phyloP scores from a whole-genome alignment of 2,329 filamentous ascomycete species.

The Aureobasidium musti region DNA sequence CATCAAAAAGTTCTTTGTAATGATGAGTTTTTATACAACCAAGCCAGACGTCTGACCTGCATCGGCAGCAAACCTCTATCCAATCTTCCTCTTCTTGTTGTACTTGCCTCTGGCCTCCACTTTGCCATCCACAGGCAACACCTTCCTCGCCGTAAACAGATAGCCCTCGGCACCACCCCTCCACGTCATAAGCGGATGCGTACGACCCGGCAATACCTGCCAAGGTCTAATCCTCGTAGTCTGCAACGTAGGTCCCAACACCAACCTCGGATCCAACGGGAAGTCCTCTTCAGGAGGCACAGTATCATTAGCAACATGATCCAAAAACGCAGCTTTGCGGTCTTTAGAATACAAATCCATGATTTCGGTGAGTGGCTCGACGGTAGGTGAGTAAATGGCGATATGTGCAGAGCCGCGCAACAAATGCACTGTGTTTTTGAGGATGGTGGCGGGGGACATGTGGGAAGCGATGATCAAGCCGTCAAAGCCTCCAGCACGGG shows the following conservation, averaged over 20 bases:
- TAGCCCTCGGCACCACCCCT: constrained; percentile 87
- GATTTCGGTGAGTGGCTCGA: constrained; percentile 76
- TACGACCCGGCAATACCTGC: constrained; percentile 89
- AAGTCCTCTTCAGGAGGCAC: constrained; percentile 66
- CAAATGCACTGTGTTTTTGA: constrained; percentile 75
- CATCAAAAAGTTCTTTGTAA: too few relatives aligned
- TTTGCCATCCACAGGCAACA: constrained; percentile 61
- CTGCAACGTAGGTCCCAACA: constrained; percentile 79
- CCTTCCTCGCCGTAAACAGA: constrained; percentile 79
- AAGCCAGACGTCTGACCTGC: too few relatives aligned
- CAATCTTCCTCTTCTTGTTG: constrained; percentile 32
- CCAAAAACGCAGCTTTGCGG: constrained; percentile 73
- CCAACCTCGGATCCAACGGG: constrained; percentile 79
- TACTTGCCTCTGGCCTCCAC: constrained; percentile 33
- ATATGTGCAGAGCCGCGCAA: constrained; percentile 81
- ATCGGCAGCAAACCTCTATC: not conserved
- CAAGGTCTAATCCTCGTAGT: constrained; percentile 75
- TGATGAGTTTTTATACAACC: too few relatives aligned
- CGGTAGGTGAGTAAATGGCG: constrained; percentile 77
- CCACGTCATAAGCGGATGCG: constrained; percentile 91
- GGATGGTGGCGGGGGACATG: constrained; percentile 77
- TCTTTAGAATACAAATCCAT: constrained; percentile 83
- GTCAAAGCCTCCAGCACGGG: constrained; percentile 74
- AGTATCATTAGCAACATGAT: constrained; percentile 37
- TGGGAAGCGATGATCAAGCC: constrained; percentile 78